Conservation (phyloP, 2,329 filamentous ascomycete species). For the Sporothrix brasiliensis region DNA sequence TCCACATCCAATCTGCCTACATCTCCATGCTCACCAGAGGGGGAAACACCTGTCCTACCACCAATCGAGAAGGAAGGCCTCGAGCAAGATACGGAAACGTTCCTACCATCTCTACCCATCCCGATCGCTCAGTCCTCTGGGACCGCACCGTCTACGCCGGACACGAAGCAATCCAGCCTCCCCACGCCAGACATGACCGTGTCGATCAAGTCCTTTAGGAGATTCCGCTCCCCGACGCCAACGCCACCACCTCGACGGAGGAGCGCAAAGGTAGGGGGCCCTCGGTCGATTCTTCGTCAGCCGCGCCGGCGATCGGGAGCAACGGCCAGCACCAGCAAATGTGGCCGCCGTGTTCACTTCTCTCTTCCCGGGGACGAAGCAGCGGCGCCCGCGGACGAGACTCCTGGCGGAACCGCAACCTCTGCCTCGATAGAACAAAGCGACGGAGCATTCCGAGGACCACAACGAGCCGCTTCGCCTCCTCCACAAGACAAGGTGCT, state of each 20-base stretch:
- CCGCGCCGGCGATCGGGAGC: conserved; percentile 31
- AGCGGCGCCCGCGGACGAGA: too few species aligned
- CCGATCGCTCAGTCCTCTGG: conserved; percentile 24
- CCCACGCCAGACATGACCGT: conserved; percentile 53
- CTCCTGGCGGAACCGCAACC: neutral
- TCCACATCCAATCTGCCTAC: conserved; percentile 20
- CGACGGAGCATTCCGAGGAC: conserved; percentile 16
- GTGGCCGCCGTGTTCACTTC: conserved; percentile 44
- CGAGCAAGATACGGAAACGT: neutral
- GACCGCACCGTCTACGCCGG: conserved; percentile 39
- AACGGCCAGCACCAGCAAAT: neutral
- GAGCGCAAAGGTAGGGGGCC: neutral
- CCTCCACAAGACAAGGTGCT: conserved; percentile 46
- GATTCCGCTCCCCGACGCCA: conserved; percentile 57
- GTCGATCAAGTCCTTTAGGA: conserved; percentile 56
- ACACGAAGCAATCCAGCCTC: conserved; percentile 40
- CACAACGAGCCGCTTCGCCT: conserved; percentile 46
- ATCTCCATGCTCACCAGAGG: conserved; percentile 29
- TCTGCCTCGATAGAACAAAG: neutral
- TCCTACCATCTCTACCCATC: neutral
- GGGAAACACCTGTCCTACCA: neutral
- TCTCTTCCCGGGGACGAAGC: conserved; percentile 32
- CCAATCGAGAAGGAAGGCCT: neutral
- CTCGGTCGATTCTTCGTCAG: conserved; percentile 32
- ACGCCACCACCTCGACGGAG: conserved; percentile 40